Evolutionary conservation across 192 early-diverging fungal species (phyloP).

Genomic region (Umbelopsis vinacea): DNA sequence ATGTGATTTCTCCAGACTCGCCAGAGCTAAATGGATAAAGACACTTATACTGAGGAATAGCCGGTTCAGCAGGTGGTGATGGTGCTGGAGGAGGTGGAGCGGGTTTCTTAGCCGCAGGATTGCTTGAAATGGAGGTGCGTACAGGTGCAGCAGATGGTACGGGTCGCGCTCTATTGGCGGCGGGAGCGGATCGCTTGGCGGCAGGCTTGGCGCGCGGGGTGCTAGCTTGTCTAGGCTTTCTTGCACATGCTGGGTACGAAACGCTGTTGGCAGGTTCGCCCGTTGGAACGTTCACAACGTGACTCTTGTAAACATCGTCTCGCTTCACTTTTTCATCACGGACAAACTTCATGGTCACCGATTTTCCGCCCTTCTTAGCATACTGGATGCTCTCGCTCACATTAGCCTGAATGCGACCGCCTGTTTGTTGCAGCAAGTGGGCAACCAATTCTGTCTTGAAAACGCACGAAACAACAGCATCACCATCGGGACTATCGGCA

Average conservation of each 20-base stretch:
- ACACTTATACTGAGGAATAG: slow-evolving; percentile 63
- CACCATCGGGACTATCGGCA: slow-evolving; percentile 60
- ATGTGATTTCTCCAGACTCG: slow-evolving; percentile 65
- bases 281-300: slow-evolving; percentile 62
- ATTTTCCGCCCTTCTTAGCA: slow-evolving; percentile 74
- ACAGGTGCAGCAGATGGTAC: slow-evolving; percentile 32
- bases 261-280: slow-evolving; percentile 67
- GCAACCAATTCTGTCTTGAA: slow-evolving; percentile 79
- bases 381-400: slow-evolving; percentile 65
- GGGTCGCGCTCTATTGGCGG: slow-evolving; percentile 12
- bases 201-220: slow-evolving; percentile 3
- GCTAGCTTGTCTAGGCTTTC: slow-evolving; percentile 26
- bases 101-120: slow-evolving; percentile 24
- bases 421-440: slow-evolving; percentile 61
- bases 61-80: slow-evolving; percentile 44
- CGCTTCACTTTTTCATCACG: slow-evolving; percentile 64
- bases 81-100: slow-evolving; percentile 64
- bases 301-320: slow-evolving; percentile 69
- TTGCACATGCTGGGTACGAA: slow-evolving; percentile 40
- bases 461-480: slow-evolving; percentile 64
- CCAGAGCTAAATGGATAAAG: slow-evolving; percentile 70
- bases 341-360: slow-evolving; percentile 72
- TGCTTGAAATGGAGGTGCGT: no score
- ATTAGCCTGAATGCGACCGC: slow-evolving; percentile 61
- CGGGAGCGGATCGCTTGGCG: slow-evolving; percentile 22